Evolutionary conservation across 192 early-diverging fungal genomes (phyloP), one percentile per base, ranked within the genome.

Genomic region (Coemansia sp.): DNA sequence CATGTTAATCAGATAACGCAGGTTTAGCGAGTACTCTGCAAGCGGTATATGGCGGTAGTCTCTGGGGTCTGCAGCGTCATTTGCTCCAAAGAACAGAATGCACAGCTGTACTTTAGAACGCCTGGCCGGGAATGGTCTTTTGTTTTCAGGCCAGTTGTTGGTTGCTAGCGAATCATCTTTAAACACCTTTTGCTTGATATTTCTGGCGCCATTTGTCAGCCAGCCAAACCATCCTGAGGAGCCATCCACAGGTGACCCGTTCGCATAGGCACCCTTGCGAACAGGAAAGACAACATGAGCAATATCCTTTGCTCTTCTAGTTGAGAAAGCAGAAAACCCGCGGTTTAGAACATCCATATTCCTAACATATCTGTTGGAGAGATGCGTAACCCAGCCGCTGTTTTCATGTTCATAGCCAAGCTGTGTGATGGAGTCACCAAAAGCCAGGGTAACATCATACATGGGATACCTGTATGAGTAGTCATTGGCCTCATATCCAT

Each of bases 271-370:
- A 10, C n/a, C 57, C 9, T 10, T 59, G 40, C 57, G 57, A 0
- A 9, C 0, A 12, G 85, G 86, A 0, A 94, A 74, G 26, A 92
- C 70, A 43, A 79, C 71, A 3, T 66, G 69, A 1, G 90, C 80
- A 12, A 94, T 54, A 11, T 84, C 70, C 38, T 85, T 77, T 3
- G 84, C 86, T 63, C 83, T 73, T 47, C 83, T 85, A 5, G 91
- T 88, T 58, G 88, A 94, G 79, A 89, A 94, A 11, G 90, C 93
- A n/a, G 88, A 85, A 65, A 87, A 93, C 3, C 94, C 94, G 11
- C 93, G 85, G 63, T 92, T 92, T 11, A 94, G 67, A 9, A 96
- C 79, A 61, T 94, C 93, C 41, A 92, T 65, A 61, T 85, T 87
- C 19, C 91, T 88, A 62, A 85, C 83, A 63, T 90, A 95, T 8